A percentile compares a stretch with the other conserved stretches of the same genome.
phyloP scores from a whole-genome alignment of 192 early-diverging fungal genomes.

The Oehlia diaphana region DNA sequence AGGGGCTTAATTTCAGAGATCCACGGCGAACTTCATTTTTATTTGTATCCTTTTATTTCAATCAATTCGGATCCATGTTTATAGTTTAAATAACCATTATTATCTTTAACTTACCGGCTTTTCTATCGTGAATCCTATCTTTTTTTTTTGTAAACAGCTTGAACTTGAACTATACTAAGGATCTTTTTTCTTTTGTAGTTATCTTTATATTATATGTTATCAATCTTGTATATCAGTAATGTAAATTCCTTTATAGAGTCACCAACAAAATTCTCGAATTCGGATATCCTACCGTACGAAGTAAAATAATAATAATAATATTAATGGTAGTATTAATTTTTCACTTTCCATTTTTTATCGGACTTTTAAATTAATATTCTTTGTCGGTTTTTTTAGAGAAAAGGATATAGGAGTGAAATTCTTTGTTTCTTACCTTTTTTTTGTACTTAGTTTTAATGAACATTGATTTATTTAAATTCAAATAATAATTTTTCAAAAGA shows the following conservation, averaged over 20 bases:
- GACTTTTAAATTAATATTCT: neutral
- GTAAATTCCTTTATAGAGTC: neutral
- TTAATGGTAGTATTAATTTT: neutral
- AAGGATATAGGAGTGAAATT: too few relatives aligned
- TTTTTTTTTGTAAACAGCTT: conserved; percentile 11
- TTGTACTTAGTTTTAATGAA: too few relatives aligned
- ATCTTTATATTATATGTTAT: neutral
- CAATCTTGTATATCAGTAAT: conserved; percentile 5
- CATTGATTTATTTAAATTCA: too few relatives aligned
- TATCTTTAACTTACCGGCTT: neutral
- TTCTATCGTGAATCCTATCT: neutral
- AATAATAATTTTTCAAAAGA: neutral
- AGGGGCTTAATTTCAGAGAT: conserved; percentile 29
- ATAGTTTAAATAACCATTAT: neutral
- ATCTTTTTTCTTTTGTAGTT: neutral
- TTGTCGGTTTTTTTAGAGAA: too few relatives aligned
- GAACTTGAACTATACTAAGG: conserved; percentile 19
- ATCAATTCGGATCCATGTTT: neutral
- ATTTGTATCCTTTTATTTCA: conserved; percentile 30
- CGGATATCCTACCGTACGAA: neutral
- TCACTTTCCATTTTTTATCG: neutral
- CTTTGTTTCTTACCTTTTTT: too few relatives aligned
- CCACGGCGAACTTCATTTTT: conserved; percentile 23
- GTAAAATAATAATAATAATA: neutral
- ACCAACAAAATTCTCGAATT: neutral